Percentiles rank a stretch among this genome's conserved stretches.
These are phyloP conservation scores for Tephrocybe sp. DNA, from an alignment of 768 basidiomycete genomes.

Conservation along the genomic window DNA sequence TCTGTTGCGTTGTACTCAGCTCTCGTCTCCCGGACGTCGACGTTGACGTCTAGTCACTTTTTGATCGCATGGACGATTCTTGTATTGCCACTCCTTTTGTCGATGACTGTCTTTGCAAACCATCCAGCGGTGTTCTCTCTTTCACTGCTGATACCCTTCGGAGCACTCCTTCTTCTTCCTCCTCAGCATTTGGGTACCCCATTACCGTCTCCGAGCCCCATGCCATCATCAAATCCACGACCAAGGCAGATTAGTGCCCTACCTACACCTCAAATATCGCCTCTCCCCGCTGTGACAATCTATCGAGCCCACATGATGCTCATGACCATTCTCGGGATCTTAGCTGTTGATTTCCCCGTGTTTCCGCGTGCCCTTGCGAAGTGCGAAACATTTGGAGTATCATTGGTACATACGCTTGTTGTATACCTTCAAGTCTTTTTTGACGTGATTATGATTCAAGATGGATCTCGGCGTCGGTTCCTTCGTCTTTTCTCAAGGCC, in stretches of 20 bases:
- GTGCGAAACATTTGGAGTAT: conserved; percentile 92
- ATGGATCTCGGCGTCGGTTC: conserved; percentile 99
- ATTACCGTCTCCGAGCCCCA: conserved; percentile 42
- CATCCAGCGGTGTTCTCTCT: conserved; percentile 52
- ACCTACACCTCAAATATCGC: conserved; percentile 28
- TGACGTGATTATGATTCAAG: conserved; percentile 38
- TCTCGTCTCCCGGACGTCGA: conserved; percentile 47
- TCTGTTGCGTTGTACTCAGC: conserved; percentile 73
- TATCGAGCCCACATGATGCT: conserved; percentile 96
- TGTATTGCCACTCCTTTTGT: conserved; percentile 76
- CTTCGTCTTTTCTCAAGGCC: conserved; percentile 94
- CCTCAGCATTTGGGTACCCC: conserved; percentile 44
- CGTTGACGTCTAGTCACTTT: conserved; percentile 36
- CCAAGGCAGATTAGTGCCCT: conserved; percentile 6
- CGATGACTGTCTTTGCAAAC: conserved; percentile 74
- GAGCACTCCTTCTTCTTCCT: conserved; percentile 43
- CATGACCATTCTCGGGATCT: conserved; percentile 86
- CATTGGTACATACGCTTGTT: conserved; percentile 61
- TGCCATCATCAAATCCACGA: conserved; percentile 14
- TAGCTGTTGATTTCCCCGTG: conserved; percentile 93
- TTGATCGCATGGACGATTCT: conserved; percentile 62
- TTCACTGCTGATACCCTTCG: conserved; percentile 45
- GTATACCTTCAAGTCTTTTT: conserved; percentile 7
- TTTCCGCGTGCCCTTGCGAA: conserved; percentile 90
- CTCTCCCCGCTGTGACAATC: conserved; percentile 75